Evolutionary conservation across 257 asterid genomes (phyloP), one percentile per base, ranked within the genome.

Genomic region (Orobanche coerulescens): DNA sequence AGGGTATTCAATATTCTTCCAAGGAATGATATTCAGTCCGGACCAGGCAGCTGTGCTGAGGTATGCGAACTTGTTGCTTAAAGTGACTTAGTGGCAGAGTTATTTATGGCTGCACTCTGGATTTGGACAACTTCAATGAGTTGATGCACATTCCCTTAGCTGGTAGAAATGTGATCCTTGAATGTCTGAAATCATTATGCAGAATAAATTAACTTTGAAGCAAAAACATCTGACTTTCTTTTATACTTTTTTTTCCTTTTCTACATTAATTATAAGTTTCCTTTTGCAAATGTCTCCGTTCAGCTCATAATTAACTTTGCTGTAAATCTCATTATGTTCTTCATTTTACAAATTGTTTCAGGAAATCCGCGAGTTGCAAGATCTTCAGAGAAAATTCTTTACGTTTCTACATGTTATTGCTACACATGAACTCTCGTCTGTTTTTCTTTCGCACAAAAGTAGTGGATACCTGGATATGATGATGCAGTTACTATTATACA

Each of bases 361-460:
- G 99, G 99, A 93, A 84, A 78, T 83, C 48, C 99, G 99, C 2
- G 97, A 93, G 70, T 62, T 86, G 73, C 92, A 81, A 68, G 99
- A 93, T 58, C 96, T 93, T 61, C 97, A 93, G 75, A 80, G 82
- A 37, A 77, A 77, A 22, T 81, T 89, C 58, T 83, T 81, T 76
- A 82, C 94, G 44, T 93, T 86, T 49, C 80, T 93, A 61, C 87
- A 93, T 18, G 95, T 76, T 43, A 83, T 84, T 53, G 88, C 85
- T 9, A 84, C 86, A 0, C 96, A 86, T 71, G 95, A 79, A 60
- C 92, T 93, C 30, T 86, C 99, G 23, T 76, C 76, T 4, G 84
- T 87, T 65, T 89, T 93, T 67, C 75, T 89, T 28, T 76, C 84
- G 42, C 76, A 82, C 25, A 79, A 79, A 69, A 80, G 94, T 71